A percentile compares a stretch with the other conserved stretches of the same genome.
These are phyloP conservation scores for Eimeria nieschulzi DNA, from an alignment of 169 alveolate genomes.

Conservation along the genomic window DNA sequence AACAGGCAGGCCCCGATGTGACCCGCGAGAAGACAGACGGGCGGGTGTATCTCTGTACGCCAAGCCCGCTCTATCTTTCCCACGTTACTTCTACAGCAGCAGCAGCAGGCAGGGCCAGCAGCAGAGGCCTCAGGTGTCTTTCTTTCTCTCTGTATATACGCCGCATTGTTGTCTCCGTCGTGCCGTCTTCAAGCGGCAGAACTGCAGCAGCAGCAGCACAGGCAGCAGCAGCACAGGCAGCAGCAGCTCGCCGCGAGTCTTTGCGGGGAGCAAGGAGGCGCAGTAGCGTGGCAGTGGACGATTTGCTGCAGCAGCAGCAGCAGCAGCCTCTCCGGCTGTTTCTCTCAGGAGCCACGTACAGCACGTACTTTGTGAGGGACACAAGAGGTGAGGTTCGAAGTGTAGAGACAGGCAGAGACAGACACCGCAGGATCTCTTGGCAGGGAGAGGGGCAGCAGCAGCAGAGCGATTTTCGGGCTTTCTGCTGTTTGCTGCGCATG, in stretches of 20 bases:
- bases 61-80: neutral
- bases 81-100: neutral
- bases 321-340: conserved; percentile 32
- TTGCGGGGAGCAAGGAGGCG: neutral
- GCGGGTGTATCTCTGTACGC: neutral
- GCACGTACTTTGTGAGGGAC: neutral
- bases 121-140: neutral
- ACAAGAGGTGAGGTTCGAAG: neutral
- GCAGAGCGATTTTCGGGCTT: neutral
- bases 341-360: conserved; percentile 1
- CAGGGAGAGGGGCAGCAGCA: conserved; percentile 6
- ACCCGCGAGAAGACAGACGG: neutral
- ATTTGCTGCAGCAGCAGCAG: conserved; percentile 50
- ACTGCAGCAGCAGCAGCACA: conserved; percentile 23
- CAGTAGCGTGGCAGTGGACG: conserved; percentile 17
- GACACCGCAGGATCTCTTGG: neutral
- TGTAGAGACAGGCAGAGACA: neutral
- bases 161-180: conserved; percentile 18
- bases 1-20: too few species aligned
- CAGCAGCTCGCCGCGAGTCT: conserved; percentile 12
- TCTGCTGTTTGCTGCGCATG: neutral
- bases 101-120: conserved; percentile 11
- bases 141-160: conserved; percentile 13
- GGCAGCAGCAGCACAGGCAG: conserved; percentile 11
- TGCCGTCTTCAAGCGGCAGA: neutral